Evolutionary conservation across 2,329 filamentous ascomycete genomes (phyloP).

Genomic region (Pyrenophora seminiperda): DNA sequence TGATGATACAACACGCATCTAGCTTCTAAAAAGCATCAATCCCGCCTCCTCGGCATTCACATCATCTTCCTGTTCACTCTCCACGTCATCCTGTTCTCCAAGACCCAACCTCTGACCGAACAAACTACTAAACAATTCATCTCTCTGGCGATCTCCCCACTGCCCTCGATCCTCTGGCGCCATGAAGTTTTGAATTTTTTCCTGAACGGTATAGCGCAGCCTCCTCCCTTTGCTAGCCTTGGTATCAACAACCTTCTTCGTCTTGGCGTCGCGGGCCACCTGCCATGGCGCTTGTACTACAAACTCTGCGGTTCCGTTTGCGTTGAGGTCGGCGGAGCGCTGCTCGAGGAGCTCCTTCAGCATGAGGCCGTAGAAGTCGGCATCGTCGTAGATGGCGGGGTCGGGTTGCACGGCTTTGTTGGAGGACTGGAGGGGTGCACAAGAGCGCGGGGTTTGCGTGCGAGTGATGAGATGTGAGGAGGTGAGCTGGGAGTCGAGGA

Average conservation of each 20-base stretch:
- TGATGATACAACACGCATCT: neutral
- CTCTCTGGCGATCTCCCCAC: conserved; percentile 82
- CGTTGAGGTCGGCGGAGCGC: conserved; percentile 68
- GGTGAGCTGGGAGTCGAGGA: conserved; percentile 71
- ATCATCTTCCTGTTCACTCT: conserved; percentile 44
- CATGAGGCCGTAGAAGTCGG: conserved; percentile 90
- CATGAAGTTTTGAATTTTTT: conserved; percentile 99
- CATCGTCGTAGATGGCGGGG: conserved; percentile 80
- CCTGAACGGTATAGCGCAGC: conserved; percentile 91
- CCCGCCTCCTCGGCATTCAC: conserved; percentile 46
- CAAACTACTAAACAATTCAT: conserved; percentile 61
- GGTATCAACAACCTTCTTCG: conserved; percentile 83
- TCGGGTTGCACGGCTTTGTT: conserved; percentile 30
- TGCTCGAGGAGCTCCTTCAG: conserved; percentile 93
- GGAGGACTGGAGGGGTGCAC: conserved; percentile 70
- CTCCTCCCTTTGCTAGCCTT: conserved; percentile 95
- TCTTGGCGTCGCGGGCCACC: conserved; percentile 78
- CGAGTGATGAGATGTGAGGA: conserved; percentile 71
- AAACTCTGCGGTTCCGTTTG: conserved; percentile 54
- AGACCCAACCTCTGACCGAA: conserved; percentile 54
- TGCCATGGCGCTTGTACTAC: conserved; percentile 59
- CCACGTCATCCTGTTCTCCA: conserved; percentile 50
- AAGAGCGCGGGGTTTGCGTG: conserved; percentile 74
- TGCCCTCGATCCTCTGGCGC: conserved; percentile 79
- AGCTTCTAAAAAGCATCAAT: conserved; percentile 48